Conservation (phyloP, 2,329 filamentous ascomycete genomes). For the Paraphaeosphaeria sporulosa region DNA sequence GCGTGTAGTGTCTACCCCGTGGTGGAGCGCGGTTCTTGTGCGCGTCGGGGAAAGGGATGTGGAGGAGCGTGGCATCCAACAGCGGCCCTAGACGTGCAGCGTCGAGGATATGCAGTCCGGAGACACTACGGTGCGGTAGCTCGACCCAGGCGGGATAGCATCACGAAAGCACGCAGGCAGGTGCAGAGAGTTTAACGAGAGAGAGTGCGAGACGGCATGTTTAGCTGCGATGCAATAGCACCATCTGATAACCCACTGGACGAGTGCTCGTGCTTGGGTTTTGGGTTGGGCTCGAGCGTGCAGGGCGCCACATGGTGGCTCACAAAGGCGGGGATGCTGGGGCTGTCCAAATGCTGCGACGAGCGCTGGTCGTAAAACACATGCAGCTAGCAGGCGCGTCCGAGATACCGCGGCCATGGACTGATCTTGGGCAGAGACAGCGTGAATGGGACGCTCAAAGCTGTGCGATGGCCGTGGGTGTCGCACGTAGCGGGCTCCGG, state of each 20-base stretch:
- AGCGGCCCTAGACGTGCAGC: constrained; percentile 20
- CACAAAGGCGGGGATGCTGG: constrained; percentile 5
- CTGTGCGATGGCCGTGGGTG: neutral
- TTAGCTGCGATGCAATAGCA: neutral
- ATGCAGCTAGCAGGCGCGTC: constrained; percentile 11
- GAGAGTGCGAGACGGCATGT: neutral
- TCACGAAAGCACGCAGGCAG: neutral
- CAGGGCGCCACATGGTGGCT: constrained; percentile 6
- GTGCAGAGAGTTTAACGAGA: neutral
- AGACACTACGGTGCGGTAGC: constrained; percentile 5
- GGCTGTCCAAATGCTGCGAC: constrained; percentile 6
- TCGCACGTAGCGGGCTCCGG: neutral
- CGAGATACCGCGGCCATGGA: constrained; percentile 10
- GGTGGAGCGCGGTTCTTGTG: too few species aligned
- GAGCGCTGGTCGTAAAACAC: constrained; percentile 7
- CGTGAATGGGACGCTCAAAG: neutral
- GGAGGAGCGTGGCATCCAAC: constrained; percentile 12
- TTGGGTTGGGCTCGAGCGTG: constrained; percentile 2
- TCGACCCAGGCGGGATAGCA: constrained; percentile 2
- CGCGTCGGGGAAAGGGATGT: neutral
- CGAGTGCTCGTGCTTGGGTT: neutral
- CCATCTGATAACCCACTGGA: neutral
- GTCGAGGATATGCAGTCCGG: constrained; percentile 20
- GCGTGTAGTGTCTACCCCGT: too few species aligned
- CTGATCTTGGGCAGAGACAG: neutral